Evolutionary conservation across 805 yeast genomes (phyloP).

Genomic region (Zygoascus biomembranicola): DNA sequence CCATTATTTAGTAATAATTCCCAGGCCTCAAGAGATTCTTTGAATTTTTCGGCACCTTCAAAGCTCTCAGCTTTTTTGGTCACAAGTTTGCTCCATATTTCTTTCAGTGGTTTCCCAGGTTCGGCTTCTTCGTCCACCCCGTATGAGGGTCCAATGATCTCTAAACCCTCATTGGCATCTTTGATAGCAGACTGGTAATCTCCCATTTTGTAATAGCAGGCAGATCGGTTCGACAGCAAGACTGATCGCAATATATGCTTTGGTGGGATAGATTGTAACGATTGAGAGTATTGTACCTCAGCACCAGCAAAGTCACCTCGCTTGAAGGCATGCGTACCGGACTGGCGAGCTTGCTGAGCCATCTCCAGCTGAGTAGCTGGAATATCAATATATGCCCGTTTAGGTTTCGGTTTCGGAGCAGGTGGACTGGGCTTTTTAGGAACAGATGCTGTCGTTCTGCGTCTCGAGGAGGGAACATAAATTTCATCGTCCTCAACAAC

Average conservation of each 20-base stretch:
- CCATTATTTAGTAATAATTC: constrained; percentile 60
- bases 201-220: constrained; percentile 60
- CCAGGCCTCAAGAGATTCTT: constrained; percentile 56
- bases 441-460: constrained; percentile 9
- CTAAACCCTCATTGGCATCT: constrained; percentile 42
- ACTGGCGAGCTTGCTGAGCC: constrained; percentile 24
- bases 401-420: constrained; percentile 11
- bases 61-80: constrained; percentile 72
- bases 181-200: constrained; percentile 47
- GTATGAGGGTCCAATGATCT: constrained; percentile 30
- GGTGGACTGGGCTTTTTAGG: constrained; percentile 13
- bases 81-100: constrained; percentile 66
- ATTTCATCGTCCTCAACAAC: constrained; percentile 12
- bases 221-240: constrained; percentile 67
- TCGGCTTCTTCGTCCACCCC: constrained; percentile 37
- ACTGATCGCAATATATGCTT: constrained; percentile 60
- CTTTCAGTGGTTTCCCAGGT: constrained; percentile 47
- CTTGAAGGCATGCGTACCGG: constrained; percentile 57
- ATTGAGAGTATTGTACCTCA: constrained; percentile 46
- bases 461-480: constrained; percentile 13
- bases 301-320: constrained; percentile 80
- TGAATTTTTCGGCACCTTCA: constrained; percentile 68
- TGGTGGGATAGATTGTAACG: constrained; percentile 50
- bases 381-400: constrained; percentile 19
- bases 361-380: constrained; percentile 26